Conservation (phyloP, 345 rosid genomes). For the Salix exigua region DNA sequence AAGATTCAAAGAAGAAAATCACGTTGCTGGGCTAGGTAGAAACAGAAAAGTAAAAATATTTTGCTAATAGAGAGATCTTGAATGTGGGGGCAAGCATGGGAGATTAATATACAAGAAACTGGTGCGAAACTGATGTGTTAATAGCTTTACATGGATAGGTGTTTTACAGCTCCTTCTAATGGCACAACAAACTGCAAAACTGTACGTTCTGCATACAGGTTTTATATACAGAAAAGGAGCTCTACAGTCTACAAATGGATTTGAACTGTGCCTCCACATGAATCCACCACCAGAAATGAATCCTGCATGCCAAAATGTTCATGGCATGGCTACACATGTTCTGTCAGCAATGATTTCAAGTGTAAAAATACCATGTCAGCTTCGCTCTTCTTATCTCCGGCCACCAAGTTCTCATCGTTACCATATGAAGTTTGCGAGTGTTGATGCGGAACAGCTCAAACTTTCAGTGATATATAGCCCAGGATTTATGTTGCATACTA, state of each 20-base stretch:
- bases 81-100: too few relatives aligned
- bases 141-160: background rate
- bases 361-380: background rate
- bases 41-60: too few relatives aligned
- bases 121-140: background rate
- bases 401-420: background rate
- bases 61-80: background rate
- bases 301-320: background rate
- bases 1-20: background rate
- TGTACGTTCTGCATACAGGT: background rate
- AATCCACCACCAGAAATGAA: background rate
- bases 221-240: background rate
- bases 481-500: slow-evolving; percentile 8
- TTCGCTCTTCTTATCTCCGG: background rate
- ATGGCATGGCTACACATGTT: background rate
- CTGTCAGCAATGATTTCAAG: background rate
- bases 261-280: background rate
- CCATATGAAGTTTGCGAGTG: background rate
- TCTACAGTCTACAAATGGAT: background rate
- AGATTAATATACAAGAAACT: background rate
- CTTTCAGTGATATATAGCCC: background rate
- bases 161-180: background rate
- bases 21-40: background rate
- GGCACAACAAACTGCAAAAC: background rate
- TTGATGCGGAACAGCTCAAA: background rate